Evolutionary conservation across 2,329 filamentous ascomycete genomes (phyloP).

Genomic region (Graphiopsis chlorocephala): DNA sequence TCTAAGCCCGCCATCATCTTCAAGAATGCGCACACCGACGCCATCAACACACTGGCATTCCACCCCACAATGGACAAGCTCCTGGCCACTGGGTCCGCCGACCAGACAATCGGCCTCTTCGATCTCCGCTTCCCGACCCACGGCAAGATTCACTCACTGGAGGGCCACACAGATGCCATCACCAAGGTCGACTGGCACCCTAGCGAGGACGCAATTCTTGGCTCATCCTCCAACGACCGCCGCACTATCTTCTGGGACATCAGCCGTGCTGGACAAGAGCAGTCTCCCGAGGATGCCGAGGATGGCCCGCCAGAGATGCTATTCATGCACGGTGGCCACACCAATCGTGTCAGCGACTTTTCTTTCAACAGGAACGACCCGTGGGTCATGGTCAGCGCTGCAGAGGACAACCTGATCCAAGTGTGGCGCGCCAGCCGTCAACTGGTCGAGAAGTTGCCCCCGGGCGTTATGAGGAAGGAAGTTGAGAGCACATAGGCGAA

Average conservation of each 20-base stretch:
- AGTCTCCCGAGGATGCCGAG: slow-evolving; percentile 89
- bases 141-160: slow-evolving; percentile 82
- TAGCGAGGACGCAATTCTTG: slow-evolving; percentile 80
- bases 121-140: slow-evolving; percentile 71
- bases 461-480: slow-evolving; percentile 32
- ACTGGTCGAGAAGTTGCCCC: slow-evolving; percentile 35
- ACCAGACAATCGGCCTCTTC: slow-evolving; percentile 94
- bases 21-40: slow-evolving; percentile 78
- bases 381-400: slow-evolving; percentile 93
- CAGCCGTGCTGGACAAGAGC: slow-evolving; percentile 86
- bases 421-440: slow-evolving; percentile 57
- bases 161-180: slow-evolving; percentile 84
- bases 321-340: slow-evolving; percentile 99
- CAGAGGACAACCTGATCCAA: slow-evolving; percentile 94
- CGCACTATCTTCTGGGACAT: slow-evolving; percentile 97
- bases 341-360: slow-evolving; percentile 93
- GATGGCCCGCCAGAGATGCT: slow-evolving; percentile 94
- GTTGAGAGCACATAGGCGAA: slow-evolving; percentile 25
- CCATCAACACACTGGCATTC: slow-evolving; percentile 94
- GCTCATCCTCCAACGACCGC: slow-evolving; percentile 88
- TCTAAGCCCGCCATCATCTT: slow-evolving; percentile 54
- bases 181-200: slow-evolving; percentile 96
- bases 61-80: slow-evolving; percentile 88
- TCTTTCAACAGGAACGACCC: slow-evolving; percentile 97
- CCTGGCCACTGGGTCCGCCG: slow-evolving; percentile 87